Percentiles rank a stretch among this genome's conserved stretches.
phyloP scores from a whole-genome alignment of 768 basidiomycete species.

The Myochromella boudieri region DNA sequence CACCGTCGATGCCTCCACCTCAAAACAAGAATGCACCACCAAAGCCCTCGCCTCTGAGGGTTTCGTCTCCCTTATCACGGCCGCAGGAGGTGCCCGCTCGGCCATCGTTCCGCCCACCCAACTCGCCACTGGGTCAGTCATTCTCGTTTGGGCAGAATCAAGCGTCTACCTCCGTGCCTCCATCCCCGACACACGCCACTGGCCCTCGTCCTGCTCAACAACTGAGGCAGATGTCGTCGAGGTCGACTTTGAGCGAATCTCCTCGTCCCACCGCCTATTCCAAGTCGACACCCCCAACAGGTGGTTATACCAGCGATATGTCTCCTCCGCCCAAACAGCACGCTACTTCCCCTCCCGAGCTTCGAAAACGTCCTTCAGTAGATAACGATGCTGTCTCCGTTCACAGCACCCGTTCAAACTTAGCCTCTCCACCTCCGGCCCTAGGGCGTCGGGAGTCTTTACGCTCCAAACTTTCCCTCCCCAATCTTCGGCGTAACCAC shows the following conservation, averaged over 20 bases:
- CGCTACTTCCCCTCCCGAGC: not conserved
- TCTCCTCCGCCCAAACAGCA: slow-evolving; percentile 6
- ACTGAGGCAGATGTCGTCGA: slow-evolving; percentile 27
- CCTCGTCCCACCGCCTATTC: slow-evolving; percentile 9
- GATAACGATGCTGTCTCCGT: slow-evolving; percentile 27
- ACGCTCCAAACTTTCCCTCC: slow-evolving; percentile 66
- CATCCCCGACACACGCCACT: slow-evolving; percentile 18
- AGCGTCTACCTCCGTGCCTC: slow-evolving; percentile 11
- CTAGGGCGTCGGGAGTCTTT: slow-evolving; percentile 43
- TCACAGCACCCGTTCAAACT: slow-evolving; percentile 33
- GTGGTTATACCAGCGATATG: slow-evolving; percentile 6
- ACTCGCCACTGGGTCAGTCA: slow-evolving; percentile 35
- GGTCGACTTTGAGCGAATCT: slow-evolving; percentile 19
- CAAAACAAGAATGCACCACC: slow-evolving; percentile 7
- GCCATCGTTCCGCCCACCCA: slow-evolving; percentile 30
- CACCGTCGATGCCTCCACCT: slow-evolving; percentile 15
- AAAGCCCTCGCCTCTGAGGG: slow-evolving; percentile 20
- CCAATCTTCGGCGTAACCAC: slow-evolving; percentile 54
- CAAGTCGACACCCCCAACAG: slow-evolving; percentile 1
- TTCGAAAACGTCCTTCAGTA: slow-evolving; percentile 16
- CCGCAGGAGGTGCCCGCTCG: slow-evolving; percentile 1
- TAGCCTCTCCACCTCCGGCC: slow-evolving; percentile 37
- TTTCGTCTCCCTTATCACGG: slow-evolving; percentile 11
- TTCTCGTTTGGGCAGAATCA: no score
- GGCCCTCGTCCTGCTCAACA: slow-evolving; percentile 17